Percentiles rank a stretch among this genome's conserved stretches.
These are phyloP conservation scores for Chondrus crispus DNA, from an alignment of 23 red algal species.

Conservation along the genomic window DNA sequence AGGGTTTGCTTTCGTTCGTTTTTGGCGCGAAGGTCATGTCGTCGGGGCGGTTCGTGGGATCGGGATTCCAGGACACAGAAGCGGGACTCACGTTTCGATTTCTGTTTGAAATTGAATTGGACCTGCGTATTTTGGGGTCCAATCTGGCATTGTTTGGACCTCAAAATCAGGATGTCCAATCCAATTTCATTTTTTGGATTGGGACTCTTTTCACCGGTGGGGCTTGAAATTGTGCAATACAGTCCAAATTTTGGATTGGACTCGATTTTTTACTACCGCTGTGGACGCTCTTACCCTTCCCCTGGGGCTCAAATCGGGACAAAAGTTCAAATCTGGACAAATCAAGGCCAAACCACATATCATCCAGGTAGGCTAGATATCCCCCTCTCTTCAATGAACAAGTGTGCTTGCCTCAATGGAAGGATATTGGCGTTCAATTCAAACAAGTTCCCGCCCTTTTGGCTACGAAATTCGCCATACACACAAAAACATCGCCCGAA, in stretches of 20 bases:
- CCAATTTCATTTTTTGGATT: background rate
- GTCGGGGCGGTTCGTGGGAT: background rate
- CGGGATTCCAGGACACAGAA: background rate
- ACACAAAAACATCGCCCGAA: too few species aligned
- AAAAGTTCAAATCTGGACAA: too few species aligned
- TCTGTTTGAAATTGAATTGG: background rate
- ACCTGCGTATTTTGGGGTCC: background rate
- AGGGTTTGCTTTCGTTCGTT: background rate
- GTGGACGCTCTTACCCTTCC: background rate
- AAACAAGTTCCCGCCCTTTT: too few species aligned
- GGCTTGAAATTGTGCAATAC: background rate
- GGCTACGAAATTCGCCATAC: too few species aligned
- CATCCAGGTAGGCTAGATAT: too few species aligned
- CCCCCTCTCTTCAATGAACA: too few species aligned
- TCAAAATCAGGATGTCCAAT: background rate
- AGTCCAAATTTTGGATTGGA: background rate
- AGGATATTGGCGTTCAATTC: too few species aligned
- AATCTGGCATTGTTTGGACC: background rate
- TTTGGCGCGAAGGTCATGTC: background rate
- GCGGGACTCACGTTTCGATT: background rate
- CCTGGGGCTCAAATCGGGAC: too few species aligned
- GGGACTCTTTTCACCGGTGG: background rate
- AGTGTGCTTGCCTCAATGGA: too few species aligned
- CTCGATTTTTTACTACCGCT: background rate
- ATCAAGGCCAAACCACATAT: too few species aligned